A percentile compares a stretch with the other conserved stretches of the same genome.
These are phyloP conservation scores for Dactylellina sp. DNA, from an alignment of 2,329 filamentous ascomycete species.

Conservation along the genomic window DNA sequence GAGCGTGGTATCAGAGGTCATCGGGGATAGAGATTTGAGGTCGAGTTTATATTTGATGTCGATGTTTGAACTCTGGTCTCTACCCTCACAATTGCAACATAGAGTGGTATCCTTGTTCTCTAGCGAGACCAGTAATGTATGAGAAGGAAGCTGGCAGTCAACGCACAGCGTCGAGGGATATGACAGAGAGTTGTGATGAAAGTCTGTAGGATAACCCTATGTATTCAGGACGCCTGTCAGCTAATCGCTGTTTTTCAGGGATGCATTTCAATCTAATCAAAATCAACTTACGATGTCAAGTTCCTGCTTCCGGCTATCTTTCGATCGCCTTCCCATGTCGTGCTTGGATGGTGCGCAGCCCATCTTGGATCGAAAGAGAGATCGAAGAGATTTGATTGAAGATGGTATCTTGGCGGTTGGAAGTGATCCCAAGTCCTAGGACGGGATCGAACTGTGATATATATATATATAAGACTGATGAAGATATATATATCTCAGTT, in stretches of 20 bases:
- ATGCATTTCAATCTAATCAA: not conserved
- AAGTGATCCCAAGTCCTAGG: conserved; percentile 35
- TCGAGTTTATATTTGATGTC: conserved; percentile 33
- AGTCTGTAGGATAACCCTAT: conserved; percentile 47
- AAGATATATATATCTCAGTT: too few relatives aligned
- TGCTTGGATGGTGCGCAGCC: conserved; percentile 52
- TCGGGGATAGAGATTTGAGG: conserved; percentile 43
- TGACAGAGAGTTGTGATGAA: conserved; percentile 43
- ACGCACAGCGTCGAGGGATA: conserved; percentile 56
- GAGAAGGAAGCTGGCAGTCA: conserved; percentile 44
- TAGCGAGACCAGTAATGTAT: conserved; percentile 41
- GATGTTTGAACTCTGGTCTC: conserved; percentile 10
- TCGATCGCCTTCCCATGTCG: conserved; percentile 28
- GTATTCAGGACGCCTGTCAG: not conserved
- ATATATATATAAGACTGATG: conserved; percentile 2
- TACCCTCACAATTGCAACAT: conserved; percentile 41
- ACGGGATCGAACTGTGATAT: conserved; percentile 28
- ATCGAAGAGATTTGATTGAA: conserved; percentile 35
- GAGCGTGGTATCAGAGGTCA: conserved; percentile 18
- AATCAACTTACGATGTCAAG: conserved; percentile 47
- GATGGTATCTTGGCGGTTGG: conserved; percentile 45
- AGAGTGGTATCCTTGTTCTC: conserved; percentile 36
- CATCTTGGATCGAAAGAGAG: conserved; percentile 42
- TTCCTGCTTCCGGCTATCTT: conserved; percentile 30
- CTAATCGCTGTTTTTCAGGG: not conserved